Percentiles rank a stretch among this genome's conserved stretches.
Conservation (phyloP, 331 rosid species). For the Stylosanthes scabra region DNA sequence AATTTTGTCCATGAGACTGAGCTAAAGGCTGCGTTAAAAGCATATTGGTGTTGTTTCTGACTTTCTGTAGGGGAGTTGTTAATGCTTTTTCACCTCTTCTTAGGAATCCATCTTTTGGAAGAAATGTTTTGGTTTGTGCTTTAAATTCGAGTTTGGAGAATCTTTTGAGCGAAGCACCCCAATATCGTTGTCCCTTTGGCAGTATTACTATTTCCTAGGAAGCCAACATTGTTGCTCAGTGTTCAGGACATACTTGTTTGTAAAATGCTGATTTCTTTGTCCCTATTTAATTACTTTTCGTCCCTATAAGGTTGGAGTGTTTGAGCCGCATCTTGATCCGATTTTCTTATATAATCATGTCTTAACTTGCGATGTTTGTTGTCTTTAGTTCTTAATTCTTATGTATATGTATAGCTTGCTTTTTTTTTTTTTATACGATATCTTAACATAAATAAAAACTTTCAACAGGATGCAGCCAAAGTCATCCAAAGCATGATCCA, state of each 20-base stretch:
- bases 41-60: not conserved
- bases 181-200: not conserved
- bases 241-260: not conserved
- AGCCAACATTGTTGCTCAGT: not conserved
- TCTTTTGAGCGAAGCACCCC: not conserved
- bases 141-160: conserved; percentile 19
- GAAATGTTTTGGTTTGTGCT: not conserved
- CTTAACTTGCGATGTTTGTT: not conserved
- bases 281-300: not conserved
- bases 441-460: not conserved
- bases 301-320: not conserved
- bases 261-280: not conserved
- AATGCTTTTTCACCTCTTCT: not conserved
- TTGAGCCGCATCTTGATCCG: not conserved
- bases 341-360: conserved; percentile 26
- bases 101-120: not conserved
- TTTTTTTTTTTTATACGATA: too few species aligned
- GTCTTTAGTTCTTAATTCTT: not conserved
- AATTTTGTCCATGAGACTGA: not conserved
- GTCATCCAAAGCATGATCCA: conserved; percentile 72
- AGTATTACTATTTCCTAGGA: not conserved
- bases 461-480: conserved; percentile 73
- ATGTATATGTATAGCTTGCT: too few species aligned
- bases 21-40: conserved; percentile 17
- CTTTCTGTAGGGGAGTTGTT: not conserved